A percentile compares a stretch with the other conserved stretches of the same genome.
Conservation (phyloP, 1,139 yeast species). For the Kodamaea suecica region DNA sequence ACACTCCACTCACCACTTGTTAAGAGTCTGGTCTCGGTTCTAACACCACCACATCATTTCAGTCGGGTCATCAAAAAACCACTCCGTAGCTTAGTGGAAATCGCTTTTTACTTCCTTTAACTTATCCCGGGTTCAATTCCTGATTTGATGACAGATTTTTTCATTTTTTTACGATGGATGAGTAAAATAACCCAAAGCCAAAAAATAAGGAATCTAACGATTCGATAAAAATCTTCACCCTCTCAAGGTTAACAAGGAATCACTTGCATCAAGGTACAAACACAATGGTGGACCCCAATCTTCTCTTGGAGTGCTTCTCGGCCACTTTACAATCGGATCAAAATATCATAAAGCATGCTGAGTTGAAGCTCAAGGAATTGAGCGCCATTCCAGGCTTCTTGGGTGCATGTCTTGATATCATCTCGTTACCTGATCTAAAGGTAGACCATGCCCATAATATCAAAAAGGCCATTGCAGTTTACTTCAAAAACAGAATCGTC, state of each 20-base stretch:
- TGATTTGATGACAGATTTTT: too few relatives aligned
- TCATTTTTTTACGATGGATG: too few relatives aligned
- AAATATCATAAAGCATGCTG: constrained; percentile 64
- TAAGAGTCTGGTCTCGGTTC: too few relatives aligned
- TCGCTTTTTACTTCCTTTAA: too few relatives aligned
- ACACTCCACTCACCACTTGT: too few relatives aligned
- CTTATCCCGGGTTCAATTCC: too few relatives aligned
- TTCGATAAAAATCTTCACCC: neutral
- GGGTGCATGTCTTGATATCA: constrained; percentile 78
- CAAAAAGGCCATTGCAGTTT: constrained; percentile 80
- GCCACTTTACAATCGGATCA: constrained; percentile 77
- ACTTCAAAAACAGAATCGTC: constrained; percentile 72
- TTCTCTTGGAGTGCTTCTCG: constrained; percentile 72
- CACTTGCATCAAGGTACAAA: too few relatives aligned
- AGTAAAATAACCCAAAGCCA: neutral
- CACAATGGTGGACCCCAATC: constrained; percentile 55
- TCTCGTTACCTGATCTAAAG: constrained; percentile 22
- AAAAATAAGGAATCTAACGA: neutral
- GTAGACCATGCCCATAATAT: constrained; percentile 53
- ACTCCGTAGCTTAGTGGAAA: too few relatives aligned
- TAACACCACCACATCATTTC: too few relatives aligned
- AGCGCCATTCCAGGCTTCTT: constrained; percentile 68
- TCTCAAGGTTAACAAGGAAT: neutral
- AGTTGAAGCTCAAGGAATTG: constrained; percentile 56
- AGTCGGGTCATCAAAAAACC: too few relatives aligned